Conservation (phyloP, 2,329 filamentous ascomycete genomes). For the Paraphoma chrysanthemicola region DNA sequence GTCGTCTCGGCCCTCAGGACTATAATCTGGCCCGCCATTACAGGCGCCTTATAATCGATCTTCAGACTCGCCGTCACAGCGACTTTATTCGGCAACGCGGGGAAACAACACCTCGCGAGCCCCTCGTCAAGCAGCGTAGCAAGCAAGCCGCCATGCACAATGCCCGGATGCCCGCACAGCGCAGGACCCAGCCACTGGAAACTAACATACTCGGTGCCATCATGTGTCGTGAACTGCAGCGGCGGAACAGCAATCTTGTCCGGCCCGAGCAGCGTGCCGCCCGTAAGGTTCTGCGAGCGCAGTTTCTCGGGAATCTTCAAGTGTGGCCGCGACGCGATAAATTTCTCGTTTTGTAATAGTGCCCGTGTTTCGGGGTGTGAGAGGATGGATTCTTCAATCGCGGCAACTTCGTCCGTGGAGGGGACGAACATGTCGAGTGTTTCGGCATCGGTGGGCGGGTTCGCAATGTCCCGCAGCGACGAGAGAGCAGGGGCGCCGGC, state of each 20-base stretch:
- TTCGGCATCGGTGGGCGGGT: slow-evolving; percentile 73
- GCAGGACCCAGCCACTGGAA: slow-evolving; percentile 79
- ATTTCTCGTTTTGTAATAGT: slow-evolving; percentile 71
- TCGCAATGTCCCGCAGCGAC: slow-evolving; percentile 57
- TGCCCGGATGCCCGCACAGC: slow-evolving; percentile 87
- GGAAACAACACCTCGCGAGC: slow-evolving; percentile 85
- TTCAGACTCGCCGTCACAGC: slow-evolving; percentile 86
- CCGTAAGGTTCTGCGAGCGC: slow-evolving; percentile 79
- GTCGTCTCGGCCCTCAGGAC: slow-evolving; percentile 81
- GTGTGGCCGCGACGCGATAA: slow-evolving; percentile 81
- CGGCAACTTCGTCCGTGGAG: slow-evolving; percentile 58
- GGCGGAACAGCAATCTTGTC: slow-evolving; percentile 83
- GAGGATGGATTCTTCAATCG: slow-evolving; percentile 77
- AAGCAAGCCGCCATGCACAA: slow-evolving; percentile 88
- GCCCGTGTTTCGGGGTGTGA: slow-evolving; percentile 75
- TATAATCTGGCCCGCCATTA: slow-evolving; percentile 75
- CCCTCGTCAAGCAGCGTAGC: slow-evolving; percentile 95
- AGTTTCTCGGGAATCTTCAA: slow-evolving; percentile 79
- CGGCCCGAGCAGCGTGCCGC: slow-evolving; percentile 76
- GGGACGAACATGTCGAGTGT: slow-evolving; percentile 70
- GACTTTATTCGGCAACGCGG: slow-evolving; percentile 83
- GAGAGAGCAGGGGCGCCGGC: slow-evolving; percentile 61
- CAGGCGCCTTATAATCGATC: slow-evolving; percentile 81
- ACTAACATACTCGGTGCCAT: slow-evolving; percentile 64
- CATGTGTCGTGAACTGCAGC: slow-evolving; percentile 69